Evolutionary conservation across 192 early-diverging fungal species (phyloP), one percentile per base, ranked within the genome.

Genomic region (Chytriomyces sp.): DNA sequence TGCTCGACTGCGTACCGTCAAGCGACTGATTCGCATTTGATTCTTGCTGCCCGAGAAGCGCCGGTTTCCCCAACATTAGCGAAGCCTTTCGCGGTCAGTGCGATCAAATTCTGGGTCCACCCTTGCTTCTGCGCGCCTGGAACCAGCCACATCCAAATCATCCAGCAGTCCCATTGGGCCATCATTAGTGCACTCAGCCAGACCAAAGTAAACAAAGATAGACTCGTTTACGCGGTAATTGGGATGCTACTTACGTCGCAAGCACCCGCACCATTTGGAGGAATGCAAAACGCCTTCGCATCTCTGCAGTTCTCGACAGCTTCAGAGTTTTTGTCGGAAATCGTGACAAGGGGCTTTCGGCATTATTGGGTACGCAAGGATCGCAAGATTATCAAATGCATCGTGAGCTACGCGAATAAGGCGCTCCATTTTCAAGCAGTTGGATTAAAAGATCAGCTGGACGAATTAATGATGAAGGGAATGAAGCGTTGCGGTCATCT

Each of bases 401-500:
- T 65, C 26, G 44, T 52, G 1, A 19, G 22, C 17, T 10, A 26
- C 25, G 64, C 34, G 10, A 65, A 65, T 32, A 14, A 34, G 8
- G 44, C 25, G 12, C 31, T 65, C 19, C n/a, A 52, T 28, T 32
- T n/a, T 28, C 64, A 65, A 28, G 31, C 22, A 14, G 41, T 14
- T 17, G 39, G 40, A 1, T 8, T 22, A 19, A 49, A 49, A 22
- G 28, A 30, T 22, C 1, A 10, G 14, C 19, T 52, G 10, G 64
- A 65, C 31, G 64, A 65, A 52, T 7, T 52, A 7, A 3, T 65
- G 64, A 26, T 65, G 40, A 41, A 52, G n/a, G 64, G 64, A 22
- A 65, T 65, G 64, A 65, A 65, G 38, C 14, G 32, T 8, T 22
- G n/a, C 38, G 60, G 60, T 22, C 60, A 37, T 14, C 14, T 49